Evolutionary conservation across 768 basidiomycete genomes (phyloP), one percentile per base, ranked within the genome.

Genomic region (Hirschioporus abietinus): DNA sequence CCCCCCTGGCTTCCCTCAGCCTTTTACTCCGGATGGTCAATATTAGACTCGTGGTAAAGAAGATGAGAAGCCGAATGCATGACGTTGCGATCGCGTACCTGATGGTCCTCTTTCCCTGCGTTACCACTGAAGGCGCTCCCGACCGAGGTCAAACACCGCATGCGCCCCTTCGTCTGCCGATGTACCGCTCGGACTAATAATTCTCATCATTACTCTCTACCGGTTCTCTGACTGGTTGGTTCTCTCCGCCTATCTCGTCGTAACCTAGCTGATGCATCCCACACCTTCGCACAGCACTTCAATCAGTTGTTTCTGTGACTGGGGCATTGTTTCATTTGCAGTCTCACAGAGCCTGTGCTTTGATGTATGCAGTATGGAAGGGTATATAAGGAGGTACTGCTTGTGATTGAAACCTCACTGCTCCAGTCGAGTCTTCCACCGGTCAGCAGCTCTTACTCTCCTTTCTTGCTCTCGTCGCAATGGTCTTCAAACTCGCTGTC

Each of bases 401-500:
- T 52, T 52, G 15, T 1, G 42, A 3, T 15, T 52, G 42, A 10
- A 52, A 52, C 42, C 20, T 52, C 42, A 52, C 42, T 52, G 42
- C 42, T 52, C 42, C 42, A 52, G 42, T 52, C 42, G 42, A 52
- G 42, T 52, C 42, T 52, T 52, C 42, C 42, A 52, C 42, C 12
- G 42, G 42, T 52, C 42, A 15, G 42, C 42, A 52, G 42, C 12
- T 52, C 42, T 15, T 52, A 15, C 42, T 20, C 20, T 25, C 58
- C 7, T 23, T 65, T 58, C 36, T 65, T 23, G 42, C 42, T 15
- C 58, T 65, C 52, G 17, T 65, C 42, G 64, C 64, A 4, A 42
- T 65, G 60, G 60, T 61, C 5, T 61, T 61, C 60, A 61, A 61
- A 34, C 60, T 61, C 60, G 30, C 60, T 34, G 12, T 34, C 60